Conservation (phyloP, 176 grass and related monocot species). For the Aegilops longissima region DNA sequence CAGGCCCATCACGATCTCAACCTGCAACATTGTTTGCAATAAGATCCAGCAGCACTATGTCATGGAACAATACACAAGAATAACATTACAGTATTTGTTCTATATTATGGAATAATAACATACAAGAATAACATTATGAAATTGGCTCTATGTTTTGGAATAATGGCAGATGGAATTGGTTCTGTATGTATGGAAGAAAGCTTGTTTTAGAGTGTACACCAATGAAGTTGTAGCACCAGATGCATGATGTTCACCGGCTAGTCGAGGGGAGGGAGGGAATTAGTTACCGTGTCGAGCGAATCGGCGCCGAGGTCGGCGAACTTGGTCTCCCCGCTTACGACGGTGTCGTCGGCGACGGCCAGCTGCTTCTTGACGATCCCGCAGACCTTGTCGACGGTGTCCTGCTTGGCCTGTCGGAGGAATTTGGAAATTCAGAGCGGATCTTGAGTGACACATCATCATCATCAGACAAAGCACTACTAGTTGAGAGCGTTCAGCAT, state of each 20-base stretch:
- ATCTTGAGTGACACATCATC: not conserved
- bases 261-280: not conserved
- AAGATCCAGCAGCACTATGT: too few relatives aligned
- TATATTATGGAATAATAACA: too few relatives aligned
- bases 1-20: constrained; percentile 77
- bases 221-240: not conserved
- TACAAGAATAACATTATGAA: too few relatives aligned
- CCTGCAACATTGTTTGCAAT: constrained; percentile 9
- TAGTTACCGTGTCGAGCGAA: constrained; percentile 73
- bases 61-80: too few relatives aligned
- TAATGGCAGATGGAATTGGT: too few relatives aligned
- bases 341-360: constrained; percentile 21
- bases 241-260: too few relatives aligned
- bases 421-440: not conserved
- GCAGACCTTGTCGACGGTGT: constrained; percentile 45
- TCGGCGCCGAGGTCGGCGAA: constrained; percentile 59
- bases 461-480: not conserved
- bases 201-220: too few relatives aligned
- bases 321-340: constrained; percentile 42
- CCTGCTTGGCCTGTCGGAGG: constrained; percentile 38
- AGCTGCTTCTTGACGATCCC: constrained; percentile 58
- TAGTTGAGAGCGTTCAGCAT: too few relatives aligned
- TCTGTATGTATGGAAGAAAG: too few relatives aligned
- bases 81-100: not conserved
- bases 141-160: too few relatives aligned